Conservation (phyloP, 2,329 filamentous ascomycete genomes). For the Trichoderma aggressivum region DNA sequence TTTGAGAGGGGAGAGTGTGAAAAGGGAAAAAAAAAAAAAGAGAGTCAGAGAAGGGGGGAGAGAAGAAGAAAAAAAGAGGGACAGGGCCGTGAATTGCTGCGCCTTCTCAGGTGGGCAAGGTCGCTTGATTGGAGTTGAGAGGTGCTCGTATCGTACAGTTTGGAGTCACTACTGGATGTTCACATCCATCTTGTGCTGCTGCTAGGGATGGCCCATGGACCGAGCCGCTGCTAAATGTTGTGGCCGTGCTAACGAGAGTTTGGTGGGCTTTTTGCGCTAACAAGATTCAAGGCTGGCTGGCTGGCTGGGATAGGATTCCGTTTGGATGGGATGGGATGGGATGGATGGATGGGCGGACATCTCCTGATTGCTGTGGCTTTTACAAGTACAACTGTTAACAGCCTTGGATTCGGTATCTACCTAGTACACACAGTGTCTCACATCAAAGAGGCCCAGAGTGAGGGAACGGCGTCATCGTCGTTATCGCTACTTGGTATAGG, state of each 20-base stretch:
- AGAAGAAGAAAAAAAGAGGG: background rate
- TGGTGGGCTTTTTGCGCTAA: background rate
- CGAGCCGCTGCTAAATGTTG: conserved; percentile 15
- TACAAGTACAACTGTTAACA: background rate
- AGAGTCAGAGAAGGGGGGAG: background rate
- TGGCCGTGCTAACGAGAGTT: background rate
- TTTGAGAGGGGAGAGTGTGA: background rate
- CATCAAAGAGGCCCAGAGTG: background rate
- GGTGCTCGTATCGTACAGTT: background rate
- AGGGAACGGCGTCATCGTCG: background rate
- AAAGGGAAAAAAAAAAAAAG: background rate
- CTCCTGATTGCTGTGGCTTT: background rate
- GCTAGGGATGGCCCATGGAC: conserved; percentile 12
- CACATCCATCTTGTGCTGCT: background rate
- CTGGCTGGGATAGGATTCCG: too few relatives aligned
- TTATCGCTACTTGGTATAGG: too few relatives aligned
- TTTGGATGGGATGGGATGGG: background rate
- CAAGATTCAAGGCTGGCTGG: background rate
- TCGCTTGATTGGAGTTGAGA: background rate
- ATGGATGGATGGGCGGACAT: background rate
- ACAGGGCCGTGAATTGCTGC: background rate
- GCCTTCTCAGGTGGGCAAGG: conserved; percentile 3
- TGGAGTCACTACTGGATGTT: too few relatives aligned
- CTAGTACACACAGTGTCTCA: background rate
- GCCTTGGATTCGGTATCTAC: background rate